A percentile compares a stretch with the other conserved stretches of the same genome.
Evolutionary conservation across 169 alveolate species (phyloP).

Genomic region (Cryptosporidium xiaoi): DNA sequence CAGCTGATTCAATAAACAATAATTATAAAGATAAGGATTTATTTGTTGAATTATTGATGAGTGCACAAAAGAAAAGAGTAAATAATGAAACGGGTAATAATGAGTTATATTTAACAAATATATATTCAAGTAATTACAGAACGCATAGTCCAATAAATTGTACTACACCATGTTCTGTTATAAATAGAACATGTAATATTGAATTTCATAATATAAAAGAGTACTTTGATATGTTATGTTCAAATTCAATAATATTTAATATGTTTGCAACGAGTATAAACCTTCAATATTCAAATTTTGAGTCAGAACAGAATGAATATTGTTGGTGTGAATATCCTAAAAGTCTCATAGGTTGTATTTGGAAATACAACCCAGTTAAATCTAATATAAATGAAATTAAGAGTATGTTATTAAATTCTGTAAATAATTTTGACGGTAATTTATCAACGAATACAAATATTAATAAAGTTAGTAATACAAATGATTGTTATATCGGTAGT

Average conservation of each 20-base stretch:
- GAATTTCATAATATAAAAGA: constrained; percentile 60
- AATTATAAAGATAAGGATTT: neutral
- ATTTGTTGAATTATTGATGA: constrained; percentile 8
- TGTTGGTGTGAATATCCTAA: constrained; percentile 69
- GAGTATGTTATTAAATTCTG: neutral
- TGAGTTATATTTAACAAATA: neutral
- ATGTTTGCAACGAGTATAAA: constrained; percentile 63
- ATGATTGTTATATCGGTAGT: neutral
- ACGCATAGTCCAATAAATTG: constrained; percentile 61
- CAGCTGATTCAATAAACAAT: neutral
- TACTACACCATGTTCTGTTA: constrained; percentile 62
- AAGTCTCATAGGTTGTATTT: constrained; percentile 39
- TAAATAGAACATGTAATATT: constrained; percentile 45
- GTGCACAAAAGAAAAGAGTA: neutral
- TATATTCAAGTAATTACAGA: constrained; percentile 16
- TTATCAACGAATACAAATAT: neutral
- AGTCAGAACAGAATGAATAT: neutral
- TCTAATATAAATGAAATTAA: constrained; percentile 25
- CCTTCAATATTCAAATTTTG: constrained; percentile 17
- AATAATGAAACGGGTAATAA: neutral
- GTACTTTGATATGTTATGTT: constrained; percentile 40
- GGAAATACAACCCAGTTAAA: constrained; percentile 34
- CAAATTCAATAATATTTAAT: constrained; percentile 52
- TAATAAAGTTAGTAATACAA: too few relatives aligned
- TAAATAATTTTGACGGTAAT: neutral